Percentiles rank a stretch among this genome's conserved stretches.
Conservation (phyloP, 2,329 filamentous ascomycete genomes). For the Calonectria multiphialidica region DNA sequence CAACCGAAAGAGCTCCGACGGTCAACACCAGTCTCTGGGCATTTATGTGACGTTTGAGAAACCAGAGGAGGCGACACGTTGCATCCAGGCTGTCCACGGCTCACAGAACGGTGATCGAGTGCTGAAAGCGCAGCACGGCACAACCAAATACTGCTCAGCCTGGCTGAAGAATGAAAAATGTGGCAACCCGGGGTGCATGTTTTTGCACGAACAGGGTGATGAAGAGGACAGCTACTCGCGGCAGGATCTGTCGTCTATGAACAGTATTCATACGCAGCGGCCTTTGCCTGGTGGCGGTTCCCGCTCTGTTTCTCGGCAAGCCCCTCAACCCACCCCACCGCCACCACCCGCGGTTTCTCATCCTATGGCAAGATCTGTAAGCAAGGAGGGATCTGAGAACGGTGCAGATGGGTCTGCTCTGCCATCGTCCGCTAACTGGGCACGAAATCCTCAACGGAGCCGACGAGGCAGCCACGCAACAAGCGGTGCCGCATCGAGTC, state of each 20-base stretch:
- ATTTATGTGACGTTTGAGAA: constrained; percentile 98
- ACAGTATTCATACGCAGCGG: constrained; percentile 85
- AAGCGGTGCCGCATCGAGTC: constrained; percentile 85
- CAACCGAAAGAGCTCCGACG: constrained; percentile 84
- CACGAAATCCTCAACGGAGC: constrained; percentile 75
- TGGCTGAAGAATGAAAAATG: constrained; percentile 95
- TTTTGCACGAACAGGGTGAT: constrained; percentile 97
- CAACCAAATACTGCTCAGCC: constrained; percentile 98
- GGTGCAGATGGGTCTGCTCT: constrained; percentile 88
- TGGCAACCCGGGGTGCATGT: constrained; percentile 97
- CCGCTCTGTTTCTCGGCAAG: constrained; percentile 65
- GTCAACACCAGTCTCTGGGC: constrained; percentile 87
- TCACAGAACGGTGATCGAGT: constrained; percentile 90
- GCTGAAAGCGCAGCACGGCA: constrained; percentile 84
- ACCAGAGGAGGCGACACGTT: constrained; percentile 89
- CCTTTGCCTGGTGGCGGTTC: constrained; percentile 68
- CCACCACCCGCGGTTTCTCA: constrained; percentile 60
- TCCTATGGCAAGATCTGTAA: constrained; percentile 81
- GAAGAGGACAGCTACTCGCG: constrained; percentile 97
- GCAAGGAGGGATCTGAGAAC: constrained; percentile 79
- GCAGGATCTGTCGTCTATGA: constrained; percentile 94
- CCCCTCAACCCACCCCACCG: constrained; percentile 46
- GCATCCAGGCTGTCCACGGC: constrained; percentile 92
- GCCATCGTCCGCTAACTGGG: constrained; percentile 95
- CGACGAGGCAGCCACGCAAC: constrained; percentile 84